Base-by-base conservation (phyloP, 2,329 filamentous ascomycete species). In the Fusarium tricinctum region DNA sequence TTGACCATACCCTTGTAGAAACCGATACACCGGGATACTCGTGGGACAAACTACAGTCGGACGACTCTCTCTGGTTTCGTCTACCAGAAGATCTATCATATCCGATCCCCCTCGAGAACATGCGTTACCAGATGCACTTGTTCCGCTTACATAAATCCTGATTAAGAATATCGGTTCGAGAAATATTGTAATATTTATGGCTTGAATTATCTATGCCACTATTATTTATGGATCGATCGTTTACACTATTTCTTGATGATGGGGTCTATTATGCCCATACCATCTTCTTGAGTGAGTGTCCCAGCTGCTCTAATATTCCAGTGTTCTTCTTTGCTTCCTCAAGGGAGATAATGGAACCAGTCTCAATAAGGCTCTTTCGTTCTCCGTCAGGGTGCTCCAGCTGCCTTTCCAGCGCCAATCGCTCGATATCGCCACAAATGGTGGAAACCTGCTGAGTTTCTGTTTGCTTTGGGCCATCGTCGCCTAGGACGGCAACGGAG, bases 101-200 rank as follows among this genome's bases (percentile, higher is more conserved):
- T 80, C 91, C 94, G 9, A 93, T 97, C 73, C 86, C 89, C 51
- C 80, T 98, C 75, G 95, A 98, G 81, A 93, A 97, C 76, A 97
- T 97, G 94, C 89, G 94, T 46, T 97, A 95, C 79, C 95, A 98
- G 79, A 84, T 97, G 72, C 94, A 97, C 81, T 76, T 97, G 17
- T 98, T 97, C 70, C 81, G 81, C 43, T 62, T 78, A 49, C 66
- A 70, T 64, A 77, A 70, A 54, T 47, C 47, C 50, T 71, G 62
- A 68, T 68, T 48, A 32, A 62, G 54, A 30, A 40, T 53, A 30
- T 23, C 19, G 51, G 12, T 39, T 50, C 38, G 52, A 42, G 59
- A 46, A 58, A 49, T 57, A 53, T 40, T 39, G 45, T 61, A 63
- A 51, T 73, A 72, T 69, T 56, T 72, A 66, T 59, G 55, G 58